Evolutionary conservation across 2,329 filamentous ascomycete species (phyloP), one percentile per base, ranked within the genome.

Genomic region (Hypoxylon rubiginosum): DNA sequence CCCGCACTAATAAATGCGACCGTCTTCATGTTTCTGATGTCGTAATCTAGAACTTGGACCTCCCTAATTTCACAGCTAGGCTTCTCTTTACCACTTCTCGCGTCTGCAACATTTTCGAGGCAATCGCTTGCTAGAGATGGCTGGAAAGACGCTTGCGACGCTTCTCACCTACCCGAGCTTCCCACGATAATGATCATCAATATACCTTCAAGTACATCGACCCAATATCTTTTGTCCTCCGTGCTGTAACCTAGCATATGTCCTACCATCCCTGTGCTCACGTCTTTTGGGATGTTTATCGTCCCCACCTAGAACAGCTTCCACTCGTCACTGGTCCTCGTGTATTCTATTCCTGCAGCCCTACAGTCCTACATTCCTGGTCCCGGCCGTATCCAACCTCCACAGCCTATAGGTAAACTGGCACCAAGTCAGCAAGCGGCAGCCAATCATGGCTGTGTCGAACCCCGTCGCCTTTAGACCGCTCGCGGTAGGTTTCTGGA

Each of bases 401-500:
- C 51, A 58, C 39, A 58, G 39, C 19, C 36, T 24, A 28, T 19
- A 30, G 46, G 41, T 34, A 34, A 54, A 54, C 50, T 43, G 58
- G 52, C 50, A 45, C 30, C 51, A 56, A 59, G 11, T 19, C 53
- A 43, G 50, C 62, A 28, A 61, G 45, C 24, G 49, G 15, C 32
- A 58, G 57, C 68, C 66, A 66, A 65, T 62, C 67, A 77, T 77
- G 75, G 71, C 67, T 56, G 48, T 73, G 28, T 69, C 71, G 58
- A 90, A 89, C 67, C 87, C 87, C 1, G 82, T 97, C 75, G 90
- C 90, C 65, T 99, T 98, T 80, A 89, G 88, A 66, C 92, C 93
- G 28, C 85, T 88, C 69, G 90, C 93, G 54, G 95, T 98, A 63
- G 94, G 92, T 36, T 84, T 97, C 76, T 91, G 94, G 83, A 91